Evolutionary conservation across 805 yeast species (phyloP), one percentile per base, ranked within the genome.

Genomic region (Candida nitratophila): DNA sequence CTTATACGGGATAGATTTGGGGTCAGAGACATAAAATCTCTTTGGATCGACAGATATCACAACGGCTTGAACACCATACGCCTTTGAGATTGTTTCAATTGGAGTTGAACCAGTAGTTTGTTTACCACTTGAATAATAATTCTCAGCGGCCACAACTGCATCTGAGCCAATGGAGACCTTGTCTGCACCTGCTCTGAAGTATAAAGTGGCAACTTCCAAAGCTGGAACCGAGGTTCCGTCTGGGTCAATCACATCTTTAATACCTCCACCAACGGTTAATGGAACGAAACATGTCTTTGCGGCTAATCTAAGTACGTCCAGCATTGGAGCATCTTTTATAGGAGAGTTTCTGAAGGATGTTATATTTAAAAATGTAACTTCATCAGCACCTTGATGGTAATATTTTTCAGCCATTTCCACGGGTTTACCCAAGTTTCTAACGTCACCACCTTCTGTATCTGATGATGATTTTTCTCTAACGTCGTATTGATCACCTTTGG

Each of bases 11-110:
- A 86, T 79, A 17, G 73, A 78, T 1, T 58, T 44, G 3, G 95
- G 93, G 16, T 71, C 66, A 7, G 55, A n/a, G 3, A 91, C 82
- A 56, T 87, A 93, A 20, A 76, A 83, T 50, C 96, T 75, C 57
- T 86, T 93, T 32, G 99, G 99, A 63, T 93, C 99, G n/a, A 93
- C 96, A 0, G 97, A 90, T 14, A 93, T 90, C 6, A 93, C 98
- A 7, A 93, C 99, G 0, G 99, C 99, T 65, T 93, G 99, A 19
- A 79, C 84, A 45, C 99, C 99, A 63, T 91, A 93, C 0, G 95
- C 86, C 35, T 76, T 74, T 1, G 97, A 87, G 24, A 93, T 93
- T 0, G 95, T 83, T 65, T 93, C 99, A 52, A 93, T 91, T 21
- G 99, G 96, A 0, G 95, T 74, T 2, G 68, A 72, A 0, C 99